These are phyloP conservation scores for Trichoderma hamatum DNA, from an alignment of 2,329 filamentous ascomycete genomes.

Conservation along the genomic window DNA sequence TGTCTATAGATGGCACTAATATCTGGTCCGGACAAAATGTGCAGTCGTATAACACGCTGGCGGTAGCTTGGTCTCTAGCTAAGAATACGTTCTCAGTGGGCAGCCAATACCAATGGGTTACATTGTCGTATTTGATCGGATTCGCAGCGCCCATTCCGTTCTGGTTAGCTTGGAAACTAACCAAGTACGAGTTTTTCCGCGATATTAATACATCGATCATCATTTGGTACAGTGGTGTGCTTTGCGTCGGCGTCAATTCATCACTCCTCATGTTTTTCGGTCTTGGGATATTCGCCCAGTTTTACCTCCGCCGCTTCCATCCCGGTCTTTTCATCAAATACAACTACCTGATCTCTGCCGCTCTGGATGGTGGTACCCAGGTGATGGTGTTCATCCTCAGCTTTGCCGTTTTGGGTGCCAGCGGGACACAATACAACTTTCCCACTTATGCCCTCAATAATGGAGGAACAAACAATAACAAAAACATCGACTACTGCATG, in stretches of 20 bases:
- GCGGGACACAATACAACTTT: constrained; percentile 14
- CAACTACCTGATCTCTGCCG: constrained; percentile 33
- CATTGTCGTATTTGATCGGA: constrained; percentile 24
- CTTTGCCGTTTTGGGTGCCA: constrained; percentile 30
- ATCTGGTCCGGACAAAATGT: constrained; percentile 52
- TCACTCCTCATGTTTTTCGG: constrained; percentile 35
- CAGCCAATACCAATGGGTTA: constrained; percentile 32
- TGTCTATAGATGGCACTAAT: constrained; percentile 45
- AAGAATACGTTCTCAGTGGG: constrained; percentile 32
- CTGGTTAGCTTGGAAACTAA: constrained; percentile 34
- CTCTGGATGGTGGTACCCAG: constrained; percentile 31
- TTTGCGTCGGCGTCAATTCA: constrained; percentile 46
- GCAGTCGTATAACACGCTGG: constrained; percentile 49
- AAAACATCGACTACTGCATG: constrained; percentile 27
- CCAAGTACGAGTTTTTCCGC: constrained; percentile 33
- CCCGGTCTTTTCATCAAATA: constrained; percentile 36
- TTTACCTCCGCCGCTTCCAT: constrained; percentile 34
- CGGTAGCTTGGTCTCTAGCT: constrained; percentile 36
- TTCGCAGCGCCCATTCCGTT: constrained; percentile 48
- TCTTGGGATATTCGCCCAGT: constrained; percentile 40
- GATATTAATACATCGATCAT: constrained; percentile 48
- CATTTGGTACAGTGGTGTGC: constrained; percentile 46
- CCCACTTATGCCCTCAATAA: constrained; percentile 25
- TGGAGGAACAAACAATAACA: not conserved
- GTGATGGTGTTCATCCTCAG: constrained; percentile 32